Evolutionary conservation across 1,284 basidiomycete species (phyloP).

Genomic region (Takashimella koratensis): DNA sequence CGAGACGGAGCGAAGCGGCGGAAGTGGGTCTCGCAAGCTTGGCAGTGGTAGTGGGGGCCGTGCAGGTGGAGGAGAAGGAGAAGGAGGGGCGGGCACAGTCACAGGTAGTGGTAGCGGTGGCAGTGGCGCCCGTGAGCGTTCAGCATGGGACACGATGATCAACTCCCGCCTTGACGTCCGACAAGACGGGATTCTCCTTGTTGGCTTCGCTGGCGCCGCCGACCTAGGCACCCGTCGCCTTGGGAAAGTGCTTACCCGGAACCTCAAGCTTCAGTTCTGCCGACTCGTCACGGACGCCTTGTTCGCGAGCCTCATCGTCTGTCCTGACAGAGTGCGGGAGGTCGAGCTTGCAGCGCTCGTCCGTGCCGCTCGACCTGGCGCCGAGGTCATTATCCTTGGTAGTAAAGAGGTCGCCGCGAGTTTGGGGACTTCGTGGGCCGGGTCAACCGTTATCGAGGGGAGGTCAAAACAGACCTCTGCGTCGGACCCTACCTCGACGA

Average conservation of each 20-base stretch:
- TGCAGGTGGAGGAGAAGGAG: too few relatives aligned
- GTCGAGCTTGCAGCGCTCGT: slow-evolving; percentile 16
- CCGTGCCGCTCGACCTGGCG: slow-evolving; percentile 13
- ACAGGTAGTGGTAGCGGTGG: too few relatives aligned
- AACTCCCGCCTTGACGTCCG: slow-evolving; percentile 6
- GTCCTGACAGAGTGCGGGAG: slow-evolving; percentile 11
- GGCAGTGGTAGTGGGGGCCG: too few relatives aligned
- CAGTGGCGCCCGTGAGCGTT: not conserved
- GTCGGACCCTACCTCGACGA: not conserved
- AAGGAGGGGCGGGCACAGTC: not conserved
- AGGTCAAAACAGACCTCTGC: not conserved
- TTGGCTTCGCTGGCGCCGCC: slow-evolving; percentile 22
- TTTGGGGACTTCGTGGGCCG: not conserved
- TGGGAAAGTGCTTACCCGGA: slow-evolving; percentile 27
- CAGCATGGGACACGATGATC: not conserved
- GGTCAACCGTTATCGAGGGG: not conserved
- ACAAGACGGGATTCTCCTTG: slow-evolving; percentile 27
- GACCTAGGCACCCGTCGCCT: slow-evolving; percentile 18
- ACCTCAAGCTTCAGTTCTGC: slow-evolving; percentile 29
- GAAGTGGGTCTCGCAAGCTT: too few relatives aligned
- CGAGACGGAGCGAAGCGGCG: too few relatives aligned
- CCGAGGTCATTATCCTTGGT: slow-evolving; percentile 23
- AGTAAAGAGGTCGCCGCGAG: slow-evolving; percentile 1
- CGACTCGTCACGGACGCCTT: slow-evolving; percentile 25
- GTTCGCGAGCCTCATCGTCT: slow-evolving; percentile 29